A percentile compares a stretch with the other conserved stretches of the same genome.
These are phyloP conservation scores for Stephanodiscus minutulus DNA, from an alignment of 108 stramenopile species.

Conservation along the genomic window DNA sequence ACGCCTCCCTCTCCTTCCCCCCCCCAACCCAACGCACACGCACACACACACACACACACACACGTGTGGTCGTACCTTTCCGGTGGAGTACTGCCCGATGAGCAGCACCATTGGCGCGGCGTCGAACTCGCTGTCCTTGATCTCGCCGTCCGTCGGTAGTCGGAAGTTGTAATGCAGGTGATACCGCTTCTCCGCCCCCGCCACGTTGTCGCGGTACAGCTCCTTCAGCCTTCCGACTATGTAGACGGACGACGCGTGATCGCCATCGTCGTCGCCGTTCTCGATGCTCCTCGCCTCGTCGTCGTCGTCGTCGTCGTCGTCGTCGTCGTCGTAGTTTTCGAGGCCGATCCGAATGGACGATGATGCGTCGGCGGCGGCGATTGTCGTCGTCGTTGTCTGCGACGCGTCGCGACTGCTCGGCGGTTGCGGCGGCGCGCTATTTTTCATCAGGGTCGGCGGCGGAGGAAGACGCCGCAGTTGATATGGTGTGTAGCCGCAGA, in stretches of 20 bases:
- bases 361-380: neutral
- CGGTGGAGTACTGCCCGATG: conserved; percentile 87
- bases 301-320: neutral
- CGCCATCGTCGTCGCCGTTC: neutral
- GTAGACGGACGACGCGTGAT: neutral
- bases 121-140: conserved; percentile 75
- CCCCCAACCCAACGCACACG: too few relatives aligned
- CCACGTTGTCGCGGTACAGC: neutral
- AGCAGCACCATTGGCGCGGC: conserved; percentile 85
- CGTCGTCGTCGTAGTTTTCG: neutral
- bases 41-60: too few relatives aligned
- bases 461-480: too few relatives aligned
- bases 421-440: too few relatives aligned
- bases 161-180: conserved; percentile 36
- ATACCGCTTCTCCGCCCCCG: neutral
- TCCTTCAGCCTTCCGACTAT: neutral
- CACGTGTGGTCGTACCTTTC: too few relatives aligned
- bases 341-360: neutral
- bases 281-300: neutral
- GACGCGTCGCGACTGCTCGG: neutral
- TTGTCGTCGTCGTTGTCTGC: too few relatives aligned
- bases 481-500: too few relatives aligned
- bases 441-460: too few relatives aligned
- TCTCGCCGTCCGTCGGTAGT: conserved; percentile 48
- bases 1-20: too few relatives aligned